A percentile compares a stretch with the other conserved stretches of the same genome.
Evolutionary conservation across 169 alveolate species (phyloP).

Genomic region (Neospora caninum): DNA sequence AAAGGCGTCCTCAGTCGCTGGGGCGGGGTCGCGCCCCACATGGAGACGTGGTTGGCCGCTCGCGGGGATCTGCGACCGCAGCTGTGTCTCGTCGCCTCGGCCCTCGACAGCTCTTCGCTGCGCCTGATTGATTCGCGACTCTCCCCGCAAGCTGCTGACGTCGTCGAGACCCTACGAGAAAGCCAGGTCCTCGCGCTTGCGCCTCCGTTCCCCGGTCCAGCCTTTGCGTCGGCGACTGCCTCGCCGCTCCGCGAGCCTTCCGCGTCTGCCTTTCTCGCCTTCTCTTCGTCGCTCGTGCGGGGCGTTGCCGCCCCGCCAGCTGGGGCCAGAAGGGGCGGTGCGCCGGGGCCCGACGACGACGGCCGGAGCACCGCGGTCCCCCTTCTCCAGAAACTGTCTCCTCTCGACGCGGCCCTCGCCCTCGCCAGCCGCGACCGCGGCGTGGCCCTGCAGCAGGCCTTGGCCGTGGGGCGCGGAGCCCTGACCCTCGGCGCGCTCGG

Average conservation of each 20-base stretch:
- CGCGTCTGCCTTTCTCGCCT: not conserved
- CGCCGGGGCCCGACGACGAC: not conserved
- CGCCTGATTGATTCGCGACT: not conserved
- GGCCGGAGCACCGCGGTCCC: not conserved
- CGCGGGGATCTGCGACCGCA: not conserved
- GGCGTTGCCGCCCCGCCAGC: not conserved
- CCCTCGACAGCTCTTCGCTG: not conserved
- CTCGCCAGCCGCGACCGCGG: conserved; percentile 10
- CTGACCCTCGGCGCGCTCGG: conserved; percentile 4
- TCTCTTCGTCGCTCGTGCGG: no score
- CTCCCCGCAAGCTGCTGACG: not conserved
- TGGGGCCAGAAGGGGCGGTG: not conserved
- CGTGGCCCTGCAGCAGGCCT: conserved; percentile 1
- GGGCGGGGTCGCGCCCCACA: conserved; percentile 18
- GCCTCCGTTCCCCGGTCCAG: not conserved
- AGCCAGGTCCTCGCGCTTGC: not conserved
- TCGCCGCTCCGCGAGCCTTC: not conserved
- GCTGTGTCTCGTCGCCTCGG: not conserved
- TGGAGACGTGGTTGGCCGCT: not conserved
- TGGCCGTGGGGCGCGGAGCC: conserved; percentile 4
- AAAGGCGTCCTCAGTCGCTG: not conserved
- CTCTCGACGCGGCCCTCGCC: conserved; percentile 5
- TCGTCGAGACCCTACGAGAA: not conserved
- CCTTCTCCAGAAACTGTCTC: conserved; percentile 12
- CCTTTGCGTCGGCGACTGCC: not conserved